Evolutionary conservation across 768 basidiomycete genomes (phyloP), one percentile per base, ranked within the genome.

Genomic region (Trametes maxima): DNA sequence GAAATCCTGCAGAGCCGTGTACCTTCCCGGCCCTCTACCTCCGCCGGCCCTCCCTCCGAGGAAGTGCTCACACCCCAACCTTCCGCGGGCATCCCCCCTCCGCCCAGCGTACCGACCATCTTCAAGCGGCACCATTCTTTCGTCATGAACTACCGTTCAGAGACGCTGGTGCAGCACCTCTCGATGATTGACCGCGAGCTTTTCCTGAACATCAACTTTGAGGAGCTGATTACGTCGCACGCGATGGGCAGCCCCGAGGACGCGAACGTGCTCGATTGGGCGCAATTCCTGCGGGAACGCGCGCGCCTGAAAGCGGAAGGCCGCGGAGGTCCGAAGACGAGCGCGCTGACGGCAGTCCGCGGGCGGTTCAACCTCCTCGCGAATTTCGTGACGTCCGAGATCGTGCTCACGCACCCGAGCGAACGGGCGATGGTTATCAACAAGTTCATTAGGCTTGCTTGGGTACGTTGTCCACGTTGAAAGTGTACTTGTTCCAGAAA

Each of bases 171-270:
- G 1, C 80, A 86, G 54, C 90, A 94, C 67, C 90, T 95, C 68
- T 82, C 89, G 7, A 88, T 93, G 82, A 93, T 96, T 64, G 94
- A 96, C 64, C 82, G 91, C 24, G 94, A 95, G 66, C 75, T 95
- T 56, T 92, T 94, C 71, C 85, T 90, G 73, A 82, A 84, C 13
- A 81, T 96, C 72, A 89, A 88, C 66, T 94, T 94, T 69, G 92
- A 95, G 68, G 94, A 96, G 68, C 79, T 94, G n/a, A 85, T 93
- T 40, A 79, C 86, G 62, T 82, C 85, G 50, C 85, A 89, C 40
- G 89, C 88, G 88, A 79, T 81, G 72, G 78, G 79, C 11, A 80
- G 82, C 49, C 79, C 83, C 57, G 88, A 80, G 33, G 72, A 85
- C 55, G 81, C 84, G 12, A 82, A 91, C 66, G 82, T 90, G 21